Evolutionary conservation across 371 early-diverging fungal species (phyloP).

Genomic region (Lichtheimia ornata): DNA sequence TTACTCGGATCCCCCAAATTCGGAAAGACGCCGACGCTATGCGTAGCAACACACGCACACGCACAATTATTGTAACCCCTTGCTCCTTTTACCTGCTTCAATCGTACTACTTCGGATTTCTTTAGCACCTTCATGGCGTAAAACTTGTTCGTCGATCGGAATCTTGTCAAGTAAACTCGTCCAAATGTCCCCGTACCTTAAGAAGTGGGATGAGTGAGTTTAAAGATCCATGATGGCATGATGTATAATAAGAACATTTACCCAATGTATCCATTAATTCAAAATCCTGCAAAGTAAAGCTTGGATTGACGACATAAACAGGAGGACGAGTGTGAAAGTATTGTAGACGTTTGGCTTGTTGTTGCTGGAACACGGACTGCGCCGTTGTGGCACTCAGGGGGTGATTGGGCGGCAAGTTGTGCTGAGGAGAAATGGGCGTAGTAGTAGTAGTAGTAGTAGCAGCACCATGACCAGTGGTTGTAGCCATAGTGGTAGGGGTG

Average conservation of each 20-base stretch:
- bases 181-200: slow-evolving; percentile 95
- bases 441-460: background rate
- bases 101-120: slow-evolving; percentile 88
- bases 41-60: too few relatives aligned
- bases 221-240: background rate
- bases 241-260: background rate
- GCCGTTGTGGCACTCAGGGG: slow-evolving; percentile 9
- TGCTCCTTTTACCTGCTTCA: slow-evolving; percentile 70
- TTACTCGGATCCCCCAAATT: too few relatives aligned
- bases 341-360: slow-evolving; percentile 37
- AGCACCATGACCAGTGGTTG: background rate
- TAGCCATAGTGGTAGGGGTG: background rate
- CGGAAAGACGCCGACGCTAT: too few relatives aligned
- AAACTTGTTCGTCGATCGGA: slow-evolving; percentile 65
- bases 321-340: slow-evolving; percentile 44
- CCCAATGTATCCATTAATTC: slow-evolving; percentile 44
- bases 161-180: slow-evolving; percentile 84
- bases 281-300: slow-evolving; percentile 45
- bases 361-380: slow-evolving; percentile 20
- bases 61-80: background rate
- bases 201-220: slow-evolving; percentile 25
- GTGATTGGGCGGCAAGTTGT: slow-evolving; percentile 15
- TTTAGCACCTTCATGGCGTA: slow-evolving; percentile 96
- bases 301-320: slow-evolving; percentile 42
- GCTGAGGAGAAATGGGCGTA: background rate